Evolutionary conservation across 1,284 basidiomycete species (phyloP).

Genomic region (Tylopilus orsonianus): DNA sequence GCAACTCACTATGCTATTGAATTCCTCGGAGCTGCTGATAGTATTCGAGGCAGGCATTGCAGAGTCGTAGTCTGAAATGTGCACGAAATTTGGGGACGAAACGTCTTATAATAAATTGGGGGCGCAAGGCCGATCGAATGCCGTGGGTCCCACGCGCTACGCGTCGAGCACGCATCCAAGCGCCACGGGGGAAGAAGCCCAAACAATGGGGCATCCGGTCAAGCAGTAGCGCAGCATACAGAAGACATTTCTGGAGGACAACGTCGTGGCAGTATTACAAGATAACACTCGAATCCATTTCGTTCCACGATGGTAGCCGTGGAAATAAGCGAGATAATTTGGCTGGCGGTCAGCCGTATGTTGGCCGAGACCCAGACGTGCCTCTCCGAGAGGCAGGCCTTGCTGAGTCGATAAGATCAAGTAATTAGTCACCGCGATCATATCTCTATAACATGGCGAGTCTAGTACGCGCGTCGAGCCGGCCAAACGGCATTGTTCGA

Average conservation of each 20-base stretch:
- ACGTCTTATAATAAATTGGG: neutral
- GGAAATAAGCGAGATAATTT: no score
- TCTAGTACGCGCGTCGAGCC: no score
- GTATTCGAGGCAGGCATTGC: slow-evolving; percentile 19
- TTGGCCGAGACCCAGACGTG: no score
- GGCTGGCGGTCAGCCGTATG: no score
- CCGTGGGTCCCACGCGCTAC: slow-evolving; percentile 2
- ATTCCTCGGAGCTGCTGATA: slow-evolving; percentile 21
- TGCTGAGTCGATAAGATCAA: no score
- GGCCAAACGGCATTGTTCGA: no score
- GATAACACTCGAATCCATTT: no score
- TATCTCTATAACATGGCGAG: no score
- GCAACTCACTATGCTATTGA: slow-evolving; percentile 19
- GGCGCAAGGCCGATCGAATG: neutral
- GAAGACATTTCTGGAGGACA: neutral
- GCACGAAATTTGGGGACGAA: neutral
- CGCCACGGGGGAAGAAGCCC: slow-evolving; percentile 4
- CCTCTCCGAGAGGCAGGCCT: no score
- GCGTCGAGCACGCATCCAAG: neutral
- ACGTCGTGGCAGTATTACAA: neutral
- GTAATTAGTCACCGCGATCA: no score
- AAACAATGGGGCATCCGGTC: neutral
- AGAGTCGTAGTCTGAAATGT: neutral
- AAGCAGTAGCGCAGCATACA: no score
- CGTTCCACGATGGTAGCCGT: no score